Evolutionary conservation across 257 asterid genomes (phyloP).

Genomic region (Perilla frutescens): DNA sequence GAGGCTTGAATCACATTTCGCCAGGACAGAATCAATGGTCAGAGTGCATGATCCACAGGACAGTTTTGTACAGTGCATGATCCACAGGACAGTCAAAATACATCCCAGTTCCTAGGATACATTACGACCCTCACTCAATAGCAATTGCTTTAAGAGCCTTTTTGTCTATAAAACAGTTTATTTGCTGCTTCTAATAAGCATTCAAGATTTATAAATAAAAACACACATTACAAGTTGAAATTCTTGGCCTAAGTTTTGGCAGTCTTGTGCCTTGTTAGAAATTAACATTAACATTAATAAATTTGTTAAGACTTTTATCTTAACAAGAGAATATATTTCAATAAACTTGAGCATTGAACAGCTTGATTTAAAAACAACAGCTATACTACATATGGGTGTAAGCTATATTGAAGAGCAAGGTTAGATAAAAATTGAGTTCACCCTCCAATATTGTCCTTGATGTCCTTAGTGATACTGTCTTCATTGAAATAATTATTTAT

Average conservation of each 20-base stretch:
- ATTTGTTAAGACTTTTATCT: too few relatives aligned
- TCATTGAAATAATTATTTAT: too few relatives aligned
- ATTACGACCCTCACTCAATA: background rate
- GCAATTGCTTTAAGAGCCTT: background rate
- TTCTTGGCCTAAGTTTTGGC: background rate
- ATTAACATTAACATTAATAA: too few relatives aligned
- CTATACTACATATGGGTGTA: background rate
- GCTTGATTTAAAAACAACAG: background rate
- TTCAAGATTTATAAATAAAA: too few relatives aligned
- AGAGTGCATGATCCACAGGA: too few relatives aligned
- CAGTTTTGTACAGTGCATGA: too few relatives aligned
- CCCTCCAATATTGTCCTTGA: background rate
- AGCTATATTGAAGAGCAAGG: background rate
- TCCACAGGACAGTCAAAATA: too few relatives aligned
- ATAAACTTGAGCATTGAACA: background rate
- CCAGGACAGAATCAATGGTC: too few relatives aligned
- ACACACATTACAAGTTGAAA: background rate
- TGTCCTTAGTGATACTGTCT: background rate
- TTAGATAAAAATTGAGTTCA: too few relatives aligned
- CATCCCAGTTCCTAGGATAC: too few relatives aligned
- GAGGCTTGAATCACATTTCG: too few relatives aligned
- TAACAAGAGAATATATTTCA: background rate
- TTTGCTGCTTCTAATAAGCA: background rate
- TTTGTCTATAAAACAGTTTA: background rate
- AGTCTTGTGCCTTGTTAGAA: background rate